Conservation (phyloP, 2,329 filamentous ascomycete species). For the Fusarium dlaminii region DNA sequence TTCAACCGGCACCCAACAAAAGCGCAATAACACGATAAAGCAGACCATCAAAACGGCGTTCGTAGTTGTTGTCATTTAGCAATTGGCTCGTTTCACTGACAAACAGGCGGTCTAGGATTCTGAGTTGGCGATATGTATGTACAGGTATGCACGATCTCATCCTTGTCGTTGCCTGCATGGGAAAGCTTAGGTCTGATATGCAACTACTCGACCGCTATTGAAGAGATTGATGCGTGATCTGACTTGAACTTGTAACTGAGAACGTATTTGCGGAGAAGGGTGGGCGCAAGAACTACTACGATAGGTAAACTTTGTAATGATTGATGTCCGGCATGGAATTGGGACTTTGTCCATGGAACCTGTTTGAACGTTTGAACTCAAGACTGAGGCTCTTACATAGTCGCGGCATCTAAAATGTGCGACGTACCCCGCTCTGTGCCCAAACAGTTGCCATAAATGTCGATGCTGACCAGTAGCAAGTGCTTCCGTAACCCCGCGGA, state of each 20-base stretch:
- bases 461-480: conserved; percentile 2
- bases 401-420: conserved; percentile 9
- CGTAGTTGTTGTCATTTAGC: conserved; percentile 22
- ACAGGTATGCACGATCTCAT: conserved; percentile 37
- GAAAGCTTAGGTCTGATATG: conserved; percentile 13
- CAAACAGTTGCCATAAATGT: conserved; percentile 1
- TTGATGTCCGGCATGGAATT: neutral
- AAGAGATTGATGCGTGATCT: neutral
- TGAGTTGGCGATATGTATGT: conserved; percentile 42
- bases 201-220: conserved; percentile 5
- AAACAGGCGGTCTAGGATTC: conserved; percentile 41
- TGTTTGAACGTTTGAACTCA: neutral
- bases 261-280: neutral
- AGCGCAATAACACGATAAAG: conserved; percentile 19
- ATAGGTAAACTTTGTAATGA: neutral
- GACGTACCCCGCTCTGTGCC: conserved; percentile 1
- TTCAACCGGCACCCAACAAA: conserved; percentile 17
- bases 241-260: neutral
- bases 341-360: neutral
- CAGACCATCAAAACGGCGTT: conserved; percentile 6
- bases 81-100: conserved; percentile 25
- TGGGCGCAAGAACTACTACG: neutral
- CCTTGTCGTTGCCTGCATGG: conserved; percentile 26
- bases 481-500: conserved; percentile 8
- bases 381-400: conserved; percentile 16